Evolutionary conservation across 208 protist genomes (phyloP), one percentile per base, ranked within the genome.

Genomic region (Trypanosoma boissoni): DNA sequence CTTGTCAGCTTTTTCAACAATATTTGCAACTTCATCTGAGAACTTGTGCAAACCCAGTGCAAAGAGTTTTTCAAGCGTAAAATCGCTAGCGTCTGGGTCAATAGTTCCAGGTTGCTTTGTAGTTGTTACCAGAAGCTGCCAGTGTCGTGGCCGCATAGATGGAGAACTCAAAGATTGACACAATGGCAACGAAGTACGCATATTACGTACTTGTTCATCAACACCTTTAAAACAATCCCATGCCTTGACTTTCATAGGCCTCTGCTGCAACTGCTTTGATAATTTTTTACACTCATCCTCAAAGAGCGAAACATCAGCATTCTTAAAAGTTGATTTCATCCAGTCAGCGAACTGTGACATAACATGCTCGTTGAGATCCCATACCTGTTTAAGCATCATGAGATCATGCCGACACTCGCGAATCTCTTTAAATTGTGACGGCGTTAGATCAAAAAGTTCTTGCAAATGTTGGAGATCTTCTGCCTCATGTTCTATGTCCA

Each of bases 1-100:
- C 80, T 99, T 98, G 12, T 93, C 88, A 1, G 97, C 97, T 62
- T 95, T 97, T 70, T 99, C 97, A 9, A 98, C 97, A 69, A 99
- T 98, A 72, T 96, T 97, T 39, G 83, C 82, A 23, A 99, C 96
- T 55, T 98, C 97, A 24, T 98, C 97, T 0, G 92, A 92, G 72
- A 93, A 98, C 50, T 97, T 98, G 77, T 99, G 94, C 45, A 99
- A 91, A 21, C 97, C 91, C 5, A 99, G 88, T 1, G 89, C 86
- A 36, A 99, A 94, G 29, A 99, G 82, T 64, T 98, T 96, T 52
- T 95, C 77, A 8, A 99, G 86, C 21, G 84, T 96, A 69, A 99
- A 98, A 62, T 95, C 81, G 34, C 78, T 76, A 7, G 83, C 77
- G 5, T 84, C 74, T 43, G 94, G 94, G 67, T 97, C 82, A 61